A percentile compares a stretch with the other conserved stretches of the same genome.
phyloP scores from a whole-genome alignment of 2,329 filamentous ascomycete genomes.

The Ophiocordyceps sinensis region DNA sequence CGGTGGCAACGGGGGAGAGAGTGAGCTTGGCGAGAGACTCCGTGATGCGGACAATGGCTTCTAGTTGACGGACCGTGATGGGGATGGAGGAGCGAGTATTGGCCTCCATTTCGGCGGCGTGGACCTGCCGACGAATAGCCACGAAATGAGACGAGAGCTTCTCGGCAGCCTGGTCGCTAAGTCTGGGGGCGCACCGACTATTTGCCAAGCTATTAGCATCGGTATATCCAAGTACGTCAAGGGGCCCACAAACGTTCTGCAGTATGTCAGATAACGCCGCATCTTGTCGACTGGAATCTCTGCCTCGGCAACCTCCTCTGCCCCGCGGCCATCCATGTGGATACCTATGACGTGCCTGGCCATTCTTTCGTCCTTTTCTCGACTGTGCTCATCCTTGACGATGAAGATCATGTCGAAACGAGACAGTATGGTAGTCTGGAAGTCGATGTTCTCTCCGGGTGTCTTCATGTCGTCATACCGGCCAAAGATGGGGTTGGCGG shows the following conservation, averaged over 20 bases:
- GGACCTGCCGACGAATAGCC: slow-evolving; percentile 85
- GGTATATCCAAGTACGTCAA: not conserved
- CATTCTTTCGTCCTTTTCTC: slow-evolving; percentile 79
- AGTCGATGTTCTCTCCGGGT: slow-evolving; percentile 96
- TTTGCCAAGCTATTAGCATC: slow-evolving; percentile 12
- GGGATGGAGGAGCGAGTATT: slow-evolving; percentile 88
- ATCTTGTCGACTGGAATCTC: slow-evolving; percentile 94
- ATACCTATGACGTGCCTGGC: slow-evolving; percentile 96
- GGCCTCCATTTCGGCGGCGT: slow-evolving; percentile 76
- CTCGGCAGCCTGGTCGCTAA: slow-evolving; percentile 82
- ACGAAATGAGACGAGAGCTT: slow-evolving; percentile 97
- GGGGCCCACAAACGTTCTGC: slow-evolving; percentile 60
- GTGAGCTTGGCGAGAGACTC: slow-evolving; percentile 89
- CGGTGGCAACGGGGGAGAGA: slow-evolving; percentile 72
- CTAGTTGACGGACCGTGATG: slow-evolving; percentile 92
- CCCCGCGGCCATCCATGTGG: slow-evolving; percentile 78
- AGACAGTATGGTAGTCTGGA: slow-evolving; percentile 94
- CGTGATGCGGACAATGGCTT: slow-evolving; percentile 93
- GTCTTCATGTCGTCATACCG: slow-evolving; percentile 97
- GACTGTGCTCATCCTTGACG: slow-evolving; percentile 86
- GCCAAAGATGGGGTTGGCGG: slow-evolving; percentile 94
- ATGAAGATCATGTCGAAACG: slow-evolving; percentile 99
- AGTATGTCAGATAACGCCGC: slow-evolving; percentile 94
- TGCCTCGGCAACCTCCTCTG: slow-evolving; percentile 70
- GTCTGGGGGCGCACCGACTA: slow-evolving; percentile 79